Conservation (phyloP, 805 yeast species). For the Wickerhamomyces xylosicus region DNA sequence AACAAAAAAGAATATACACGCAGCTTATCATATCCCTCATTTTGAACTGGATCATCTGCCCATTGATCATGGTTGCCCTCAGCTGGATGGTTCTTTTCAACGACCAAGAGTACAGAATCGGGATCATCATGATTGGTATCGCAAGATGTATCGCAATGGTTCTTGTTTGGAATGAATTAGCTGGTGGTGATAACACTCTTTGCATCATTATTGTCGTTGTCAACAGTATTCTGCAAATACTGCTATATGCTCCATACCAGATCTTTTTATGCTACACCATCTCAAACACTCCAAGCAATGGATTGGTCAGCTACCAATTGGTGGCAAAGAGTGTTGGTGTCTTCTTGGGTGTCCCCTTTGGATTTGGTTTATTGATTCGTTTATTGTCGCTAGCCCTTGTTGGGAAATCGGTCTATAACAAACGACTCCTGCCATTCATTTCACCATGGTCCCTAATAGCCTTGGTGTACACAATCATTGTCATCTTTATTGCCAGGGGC, state of each 20-base stretch:
- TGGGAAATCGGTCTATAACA: constrained; percentile 24
- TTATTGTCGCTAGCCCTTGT: constrained; percentile 17
- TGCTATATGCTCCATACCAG: constrained; percentile 42
- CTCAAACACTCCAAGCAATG: constrained; percentile 15
- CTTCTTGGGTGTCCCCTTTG: constrained; percentile 45
- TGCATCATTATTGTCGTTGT: constrained; percentile 44
- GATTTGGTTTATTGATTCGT: constrained; percentile 33
- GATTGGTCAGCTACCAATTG: constrained; percentile 20
- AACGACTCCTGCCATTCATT: constrained; percentile 28
- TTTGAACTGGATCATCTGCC: constrained; percentile 47
- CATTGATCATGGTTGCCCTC: constrained; percentile 44
- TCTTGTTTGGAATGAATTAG: constrained; percentile 44
- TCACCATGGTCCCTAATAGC: constrained; percentile 43
- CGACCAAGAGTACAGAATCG: constrained; percentile 36
- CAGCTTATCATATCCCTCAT: constrained; percentile 30
- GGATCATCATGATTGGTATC: constrained; percentile 48
- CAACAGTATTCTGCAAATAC: constrained; percentile 40
- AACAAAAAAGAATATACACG: constrained; percentile 14
- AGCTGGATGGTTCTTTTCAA: constrained; percentile 43
- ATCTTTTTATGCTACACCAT: constrained; percentile 36
- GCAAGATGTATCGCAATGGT: constrained; percentile 61
- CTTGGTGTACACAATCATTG: constrained; percentile 38
- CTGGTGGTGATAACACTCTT: constrained; percentile 38
- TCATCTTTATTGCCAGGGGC: constrained; percentile 42
- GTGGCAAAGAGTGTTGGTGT: constrained; percentile 41